These are phyloP conservation scores for Aquilaria yunnanensis DNA, from an alignment of 345 rosid species.

Conservation along the genomic window DNA sequence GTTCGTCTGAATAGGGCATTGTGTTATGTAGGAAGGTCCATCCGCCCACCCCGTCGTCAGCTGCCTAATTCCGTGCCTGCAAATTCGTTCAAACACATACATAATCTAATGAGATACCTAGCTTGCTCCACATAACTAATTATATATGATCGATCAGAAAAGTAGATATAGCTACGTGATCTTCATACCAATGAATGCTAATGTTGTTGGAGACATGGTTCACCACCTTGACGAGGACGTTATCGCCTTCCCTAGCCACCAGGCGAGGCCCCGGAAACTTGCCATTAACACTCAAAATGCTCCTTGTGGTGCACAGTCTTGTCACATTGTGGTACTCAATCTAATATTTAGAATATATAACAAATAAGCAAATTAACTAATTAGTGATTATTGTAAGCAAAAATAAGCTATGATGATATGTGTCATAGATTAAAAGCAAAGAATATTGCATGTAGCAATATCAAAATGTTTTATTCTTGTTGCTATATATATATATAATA, in stretches of 20 bases:
- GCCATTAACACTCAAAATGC: constrained; percentile 45
- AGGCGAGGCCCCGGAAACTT: constrained; percentile 46
- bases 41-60: constrained; percentile 49
- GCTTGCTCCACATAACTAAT: neutral
- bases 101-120: no score
- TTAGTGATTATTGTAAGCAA: neutral
- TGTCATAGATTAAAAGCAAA: no score
- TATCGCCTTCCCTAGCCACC: constrained; percentile 60
- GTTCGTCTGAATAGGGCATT: constrained; percentile 54
- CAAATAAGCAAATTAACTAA: neutral
- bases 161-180: no score
- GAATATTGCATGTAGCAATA: no score
- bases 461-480: neutral
- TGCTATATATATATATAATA: neutral
- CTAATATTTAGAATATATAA: constrained; percentile 6
- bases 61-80: constrained; percentile 64
- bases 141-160: no score
- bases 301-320: constrained; percentile 44
- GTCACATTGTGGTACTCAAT: constrained; percentile 35
- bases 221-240: constrained; percentile 35
- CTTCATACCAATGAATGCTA: constrained; percentile 43
- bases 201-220: constrained; percentile 45
- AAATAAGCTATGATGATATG: neutral
- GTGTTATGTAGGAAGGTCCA: constrained; percentile 53
- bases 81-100: neutral